phyloP scores from a whole-genome alignment of 306 rosid species.

The Cotoneaster glaucophyllus region DNA sequence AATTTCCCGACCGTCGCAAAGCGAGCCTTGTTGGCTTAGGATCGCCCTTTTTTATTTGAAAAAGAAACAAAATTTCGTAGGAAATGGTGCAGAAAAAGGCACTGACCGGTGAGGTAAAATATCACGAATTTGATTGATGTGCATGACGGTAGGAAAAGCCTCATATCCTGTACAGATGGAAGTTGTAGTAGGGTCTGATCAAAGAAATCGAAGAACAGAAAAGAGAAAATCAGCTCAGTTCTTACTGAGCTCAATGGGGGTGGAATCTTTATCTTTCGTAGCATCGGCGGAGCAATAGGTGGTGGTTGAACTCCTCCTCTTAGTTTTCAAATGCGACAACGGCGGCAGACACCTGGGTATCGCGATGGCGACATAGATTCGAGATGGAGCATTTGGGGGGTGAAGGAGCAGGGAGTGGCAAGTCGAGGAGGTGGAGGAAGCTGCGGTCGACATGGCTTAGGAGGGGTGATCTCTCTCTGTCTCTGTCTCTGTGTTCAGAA shows the following conservation, averaged over 20 bases:
- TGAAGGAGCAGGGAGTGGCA: constrained; percentile 19
- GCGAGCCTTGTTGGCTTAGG: too few relatives aligned
- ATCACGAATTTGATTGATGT: constrained; percentile 75
- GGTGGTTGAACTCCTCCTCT: constrained; percentile 18
- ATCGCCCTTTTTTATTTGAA: too few relatives aligned
- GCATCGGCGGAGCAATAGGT: constrained; percentile 31
- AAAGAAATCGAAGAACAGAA: not conserved
- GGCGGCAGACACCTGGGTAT: constrained; percentile 27
- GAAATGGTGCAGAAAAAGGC: not conserved
- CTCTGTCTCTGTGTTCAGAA: not conserved
- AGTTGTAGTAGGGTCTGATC: not conserved
- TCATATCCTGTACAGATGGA: constrained; percentile 46
- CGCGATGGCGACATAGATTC: constrained; percentile 10
- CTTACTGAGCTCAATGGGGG: constrained; percentile 57
- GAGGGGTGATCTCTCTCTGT: not conserved
- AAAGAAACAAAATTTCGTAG: not conserved
- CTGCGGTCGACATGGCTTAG: constrained; percentile 38
- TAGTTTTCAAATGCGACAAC: constrained; percentile 13
- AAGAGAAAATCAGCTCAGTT: not conserved
- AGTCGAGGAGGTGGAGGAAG: constrained; percentile 22
- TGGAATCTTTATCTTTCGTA: constrained; percentile 26
- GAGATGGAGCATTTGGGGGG: constrained; percentile 11
- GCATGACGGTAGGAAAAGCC: constrained; percentile 81
- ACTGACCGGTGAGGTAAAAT: constrained; percentile 78
- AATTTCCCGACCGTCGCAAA: too few relatives aligned